These are phyloP conservation scores for Aspergillus egyptiacus DNA, from an alignment of 495 filamentous ascomycete species.

Conservation along the genomic window DNA sequence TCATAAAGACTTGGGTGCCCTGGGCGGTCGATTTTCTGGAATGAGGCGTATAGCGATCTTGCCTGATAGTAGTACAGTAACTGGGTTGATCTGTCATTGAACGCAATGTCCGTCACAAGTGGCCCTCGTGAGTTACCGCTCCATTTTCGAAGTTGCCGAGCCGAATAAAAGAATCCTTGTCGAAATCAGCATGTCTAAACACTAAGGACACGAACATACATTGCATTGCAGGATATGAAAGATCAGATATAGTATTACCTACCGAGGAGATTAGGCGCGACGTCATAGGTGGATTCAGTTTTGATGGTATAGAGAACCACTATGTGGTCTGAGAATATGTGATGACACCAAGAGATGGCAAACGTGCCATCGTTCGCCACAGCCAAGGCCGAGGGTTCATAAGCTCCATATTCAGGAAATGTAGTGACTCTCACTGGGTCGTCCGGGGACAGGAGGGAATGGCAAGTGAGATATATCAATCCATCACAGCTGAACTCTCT, in stretches of 20 bases:
- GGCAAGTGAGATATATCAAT: conserved; percentile 25
- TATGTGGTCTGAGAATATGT: conserved; percentile 18
- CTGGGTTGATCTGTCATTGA: conserved; percentile 36
- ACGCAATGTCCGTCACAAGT: conserved; percentile 23
- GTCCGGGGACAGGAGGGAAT: conserved; percentile 15
- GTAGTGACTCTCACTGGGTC: conserved; percentile 23
- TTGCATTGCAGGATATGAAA: neutral
- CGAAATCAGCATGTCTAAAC: conserved; percentile 1
- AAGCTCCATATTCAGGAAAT: conserved; percentile 28
- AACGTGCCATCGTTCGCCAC: conserved; percentile 23
- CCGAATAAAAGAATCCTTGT: conserved; percentile 17
- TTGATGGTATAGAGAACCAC: conserved; percentile 28
- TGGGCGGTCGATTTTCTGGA: conserved; percentile 21
- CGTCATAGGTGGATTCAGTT: neutral
- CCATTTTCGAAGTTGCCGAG: conserved; percentile 11
- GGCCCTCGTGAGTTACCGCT: conserved; percentile 16
- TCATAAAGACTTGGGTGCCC: conserved; percentile 16
- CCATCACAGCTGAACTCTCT: conserved; percentile 19
- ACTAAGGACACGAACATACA: neutral
- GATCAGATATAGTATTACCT: conserved; percentile 6
- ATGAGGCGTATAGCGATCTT: conserved; percentile 26
- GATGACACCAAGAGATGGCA: conserved; percentile 40
- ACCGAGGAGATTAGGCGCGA: conserved; percentile 14
- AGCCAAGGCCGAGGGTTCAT: conserved; percentile 31
- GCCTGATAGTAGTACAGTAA: conserved; percentile 31